Evolutionary conservation across 257 asterid species (phyloP).

Genomic region (Capsicum chinense): DNA sequence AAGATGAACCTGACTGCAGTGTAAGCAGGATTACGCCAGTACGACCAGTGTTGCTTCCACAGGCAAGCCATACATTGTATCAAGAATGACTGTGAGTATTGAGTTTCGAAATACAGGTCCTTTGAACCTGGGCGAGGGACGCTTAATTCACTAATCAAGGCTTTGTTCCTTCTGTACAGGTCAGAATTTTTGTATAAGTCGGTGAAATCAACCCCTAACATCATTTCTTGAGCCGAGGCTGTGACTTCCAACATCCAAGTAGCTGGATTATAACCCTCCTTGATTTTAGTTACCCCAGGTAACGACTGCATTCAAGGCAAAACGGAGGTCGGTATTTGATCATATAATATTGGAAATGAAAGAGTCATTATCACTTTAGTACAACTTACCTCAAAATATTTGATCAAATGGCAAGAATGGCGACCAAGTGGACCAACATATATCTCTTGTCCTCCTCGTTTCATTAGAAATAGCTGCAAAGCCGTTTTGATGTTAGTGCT

Average conservation of each 20-base stretch:
- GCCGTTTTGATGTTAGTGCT: slow-evolving; percentile 5
- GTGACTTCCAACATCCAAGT: slow-evolving; percentile 76
- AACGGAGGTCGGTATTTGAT: not conserved
- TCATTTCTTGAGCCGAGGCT: slow-evolving; percentile 48
- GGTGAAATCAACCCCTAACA: slow-evolving; percentile 50
- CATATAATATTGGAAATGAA: not conserved
- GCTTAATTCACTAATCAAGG: slow-evolving; percentile 49
- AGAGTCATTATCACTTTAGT: not conserved
- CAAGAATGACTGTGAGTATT: slow-evolving; percentile 50
- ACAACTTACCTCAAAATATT: slow-evolving; percentile 57
- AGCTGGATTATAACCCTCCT: slow-evolving; percentile 66
- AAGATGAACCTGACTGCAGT: slow-evolving; percentile 55
- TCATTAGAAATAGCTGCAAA: slow-evolving; percentile 55
- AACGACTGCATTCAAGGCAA: slow-evolving; percentile 41
- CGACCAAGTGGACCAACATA: slow-evolving; percentile 73
- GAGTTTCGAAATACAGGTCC: slow-evolving; percentile 49
- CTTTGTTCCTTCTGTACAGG: slow-evolving; percentile 59
- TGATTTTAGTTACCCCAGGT: slow-evolving; percentile 54
- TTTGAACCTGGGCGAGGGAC: slow-evolving; percentile 47
- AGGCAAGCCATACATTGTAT: slow-evolving; percentile 60
- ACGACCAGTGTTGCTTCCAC: slow-evolving; percentile 64
- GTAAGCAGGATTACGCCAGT: slow-evolving; percentile 64
- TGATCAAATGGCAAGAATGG: slow-evolving; percentile 52
- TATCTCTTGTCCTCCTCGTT: slow-evolving; percentile 78
- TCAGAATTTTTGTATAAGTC: slow-evolving; percentile 53